Evolutionary conservation across 768 basidiomycete species (phyloP).

Genomic region (Omphalotus guepiniiformis): DNA sequence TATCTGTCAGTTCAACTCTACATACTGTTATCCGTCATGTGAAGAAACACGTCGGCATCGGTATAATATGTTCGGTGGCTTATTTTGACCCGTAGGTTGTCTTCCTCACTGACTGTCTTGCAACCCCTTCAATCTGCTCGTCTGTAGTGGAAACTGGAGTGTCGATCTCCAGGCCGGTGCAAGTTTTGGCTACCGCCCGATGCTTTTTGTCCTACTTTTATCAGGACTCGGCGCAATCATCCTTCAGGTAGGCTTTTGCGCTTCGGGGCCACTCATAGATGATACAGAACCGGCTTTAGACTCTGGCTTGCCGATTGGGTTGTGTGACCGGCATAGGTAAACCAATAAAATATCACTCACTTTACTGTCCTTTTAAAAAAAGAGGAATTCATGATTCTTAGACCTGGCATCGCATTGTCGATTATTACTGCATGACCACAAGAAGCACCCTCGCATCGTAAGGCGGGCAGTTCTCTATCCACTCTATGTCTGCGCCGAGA

Average conservation of each 20-base stretch:
- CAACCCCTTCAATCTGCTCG: too few relatives aligned
- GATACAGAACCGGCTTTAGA: constrained; percentile 36
- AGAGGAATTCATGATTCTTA: too few relatives aligned
- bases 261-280: not conserved
- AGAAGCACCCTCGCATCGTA: constrained; percentile 41
- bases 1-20: constrained; percentile 4
- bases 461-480: constrained; percentile 51
- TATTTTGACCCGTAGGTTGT: constrained; percentile 66
- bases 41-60: constrained; percentile 54
- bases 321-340: constrained; percentile 62
- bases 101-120: not conserved
- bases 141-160: constrained; percentile 66
- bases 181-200: constrained; percentile 65
- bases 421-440: constrained; percentile 48
- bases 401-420: constrained; percentile 62
- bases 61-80: constrained; percentile 68
- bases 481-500: constrained; percentile 48
- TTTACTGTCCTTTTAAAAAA: too few relatives aligned
- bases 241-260: constrained; percentile 43
- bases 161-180: constrained; percentile 78
- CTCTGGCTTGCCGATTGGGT: constrained; percentile 66
- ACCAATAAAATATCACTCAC: constrained; percentile 1
- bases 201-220: constrained; percentile 62
- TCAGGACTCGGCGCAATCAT: constrained; percentile 66
- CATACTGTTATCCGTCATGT: constrained; percentile 23